Evolutionary conservation across 176 grass and related monocot genomes (phyloP), one percentile per base, ranked within the genome.

Genomic region (Poa pratensis): DNA sequence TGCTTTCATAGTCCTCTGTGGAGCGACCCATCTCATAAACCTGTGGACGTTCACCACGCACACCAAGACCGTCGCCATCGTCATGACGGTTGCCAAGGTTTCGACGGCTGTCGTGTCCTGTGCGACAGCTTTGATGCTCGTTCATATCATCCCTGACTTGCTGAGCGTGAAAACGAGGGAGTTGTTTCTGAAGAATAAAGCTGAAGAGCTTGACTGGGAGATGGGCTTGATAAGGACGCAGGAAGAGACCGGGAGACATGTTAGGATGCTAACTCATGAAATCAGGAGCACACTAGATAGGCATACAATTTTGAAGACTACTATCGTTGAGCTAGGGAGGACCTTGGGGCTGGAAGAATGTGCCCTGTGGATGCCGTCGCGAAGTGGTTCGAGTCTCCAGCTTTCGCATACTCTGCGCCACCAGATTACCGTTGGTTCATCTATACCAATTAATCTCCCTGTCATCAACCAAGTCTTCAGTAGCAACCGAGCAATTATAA

Each of bases 1-100:
- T 48, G 86, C 88, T 0, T 97, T 97, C 62, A 97, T 97, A 63
- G 83, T 97, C 80, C 92, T 97, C 2, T 97, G 95, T 35, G 95
- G 95, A 2, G 86, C 90, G 0, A 97, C 90, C 9, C 95, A 97
- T 52, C 86, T 97, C 23, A 88, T 94, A 55, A 97, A 86, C 69
- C 62, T 97, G 17, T 97, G 92, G 92, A 88, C 90, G 46, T 89
- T 88, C 70, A 83, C 84, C 17, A 81, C 83, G 1, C 86, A 94
- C 63, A 86, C 88, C 0, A 89, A 79, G 80, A 86, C 88, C 0
- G 81, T 91, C 14, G 84, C 89, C 2, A 73, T 89, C 3, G 76
- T 91, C 28, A 90, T 91, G 88, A 88, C 90, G 1, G 32, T 91
- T 3, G 85, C 88, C 7, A 97, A 97, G 86, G 32, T 90, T 64